Evolutionary conservation across 140 eudicot species (phyloP).

Genomic region (Cichorium intybus): DNA sequence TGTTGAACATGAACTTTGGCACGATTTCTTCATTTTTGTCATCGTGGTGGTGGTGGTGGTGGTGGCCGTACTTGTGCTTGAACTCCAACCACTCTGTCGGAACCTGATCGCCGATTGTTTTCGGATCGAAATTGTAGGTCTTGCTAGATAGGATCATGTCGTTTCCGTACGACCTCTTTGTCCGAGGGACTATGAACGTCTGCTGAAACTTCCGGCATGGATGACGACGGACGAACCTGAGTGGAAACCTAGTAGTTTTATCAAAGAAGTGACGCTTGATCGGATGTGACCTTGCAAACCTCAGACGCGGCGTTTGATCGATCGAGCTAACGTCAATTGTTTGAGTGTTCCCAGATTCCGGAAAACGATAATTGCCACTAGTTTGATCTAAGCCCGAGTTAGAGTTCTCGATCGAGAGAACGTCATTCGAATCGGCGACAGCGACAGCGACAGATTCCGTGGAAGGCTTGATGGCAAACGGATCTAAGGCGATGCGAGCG

Average conservation of each 20-base stretch:
- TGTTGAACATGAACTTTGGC: slow-evolving; percentile 9
- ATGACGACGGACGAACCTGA: slow-evolving; percentile 26
- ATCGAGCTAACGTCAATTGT: background rate
- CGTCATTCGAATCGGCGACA: background rate
- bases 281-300: background rate
- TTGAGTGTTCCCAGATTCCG: slow-evolving; percentile 10
- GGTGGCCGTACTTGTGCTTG: slow-evolving; percentile 28
- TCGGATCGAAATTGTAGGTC: background rate
- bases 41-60: slow-evolving; percentile 16
- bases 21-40: slow-evolving; percentile 3
- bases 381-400: slow-evolving; percentile 2
- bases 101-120: slow-evolving; percentile 21
- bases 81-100: slow-evolving; percentile 32
- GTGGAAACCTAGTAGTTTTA: slow-evolving; percentile 17
- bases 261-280: slow-evolving; percentile 24
- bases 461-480: background rate
- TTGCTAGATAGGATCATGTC: slow-evolving; percentile 20
- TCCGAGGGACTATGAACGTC: background rate
- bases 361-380: background rate
- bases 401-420: background rate
- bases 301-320: slow-evolving; percentile 10
- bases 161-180: slow-evolving; percentile 11
- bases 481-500: slow-evolving; percentile 13
- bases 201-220: slow-evolving; percentile 30
- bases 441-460: background rate